Conservation (phyloP, 1,284 basidiomycete species). For the Agroathelia rolfsii region DNA sequence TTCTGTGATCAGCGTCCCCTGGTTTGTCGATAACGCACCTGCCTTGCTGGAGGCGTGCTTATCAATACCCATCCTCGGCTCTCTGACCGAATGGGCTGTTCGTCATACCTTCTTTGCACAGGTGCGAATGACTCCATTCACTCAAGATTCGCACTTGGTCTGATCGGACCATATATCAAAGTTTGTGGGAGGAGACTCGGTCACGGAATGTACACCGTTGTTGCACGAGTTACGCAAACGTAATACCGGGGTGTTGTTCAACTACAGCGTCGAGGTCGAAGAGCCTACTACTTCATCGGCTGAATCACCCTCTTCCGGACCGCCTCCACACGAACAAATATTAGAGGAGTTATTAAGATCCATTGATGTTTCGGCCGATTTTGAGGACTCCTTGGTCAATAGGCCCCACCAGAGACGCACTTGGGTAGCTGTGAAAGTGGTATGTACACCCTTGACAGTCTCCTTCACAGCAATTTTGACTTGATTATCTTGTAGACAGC, state of each 20-base stretch:
- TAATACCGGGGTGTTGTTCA: slow-evolving; percentile 74
- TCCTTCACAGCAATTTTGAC: not conserved
- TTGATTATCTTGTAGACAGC: slow-evolving; percentile 35
- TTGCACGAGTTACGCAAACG: slow-evolving; percentile 52
- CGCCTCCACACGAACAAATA: slow-evolving; percentile 50
- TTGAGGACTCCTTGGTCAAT: slow-evolving; percentile 55
- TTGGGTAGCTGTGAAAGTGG: slow-evolving; percentile 78
- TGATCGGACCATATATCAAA: too few relatives aligned
- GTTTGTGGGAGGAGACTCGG: slow-evolving; percentile 87
- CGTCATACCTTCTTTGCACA: slow-evolving; percentile 82
- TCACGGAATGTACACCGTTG: slow-evolving; percentile 55
- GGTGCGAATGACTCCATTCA: too few relatives aligned
- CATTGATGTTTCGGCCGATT: slow-evolving; percentile 71
- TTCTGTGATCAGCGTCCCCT: slow-evolving; percentile 68
- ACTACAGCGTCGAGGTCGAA: slow-evolving; percentile 81
- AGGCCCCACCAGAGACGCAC: slow-evolving; percentile 40
- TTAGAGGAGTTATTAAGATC: slow-evolving; percentile 64
- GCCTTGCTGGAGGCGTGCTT: slow-evolving; percentile 52
- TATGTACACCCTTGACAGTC: slow-evolving; percentile 21
- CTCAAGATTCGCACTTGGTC: too few relatives aligned
- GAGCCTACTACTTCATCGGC: too few relatives aligned
- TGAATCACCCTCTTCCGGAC: too few relatives aligned
- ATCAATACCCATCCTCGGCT: slow-evolving; percentile 56
- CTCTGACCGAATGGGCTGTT: slow-evolving; percentile 63
- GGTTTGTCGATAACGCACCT: slow-evolving; percentile 72